Conservation (phyloP, 768 basidiomycete genomes). For the Lyophyllum shimeji region DNA sequence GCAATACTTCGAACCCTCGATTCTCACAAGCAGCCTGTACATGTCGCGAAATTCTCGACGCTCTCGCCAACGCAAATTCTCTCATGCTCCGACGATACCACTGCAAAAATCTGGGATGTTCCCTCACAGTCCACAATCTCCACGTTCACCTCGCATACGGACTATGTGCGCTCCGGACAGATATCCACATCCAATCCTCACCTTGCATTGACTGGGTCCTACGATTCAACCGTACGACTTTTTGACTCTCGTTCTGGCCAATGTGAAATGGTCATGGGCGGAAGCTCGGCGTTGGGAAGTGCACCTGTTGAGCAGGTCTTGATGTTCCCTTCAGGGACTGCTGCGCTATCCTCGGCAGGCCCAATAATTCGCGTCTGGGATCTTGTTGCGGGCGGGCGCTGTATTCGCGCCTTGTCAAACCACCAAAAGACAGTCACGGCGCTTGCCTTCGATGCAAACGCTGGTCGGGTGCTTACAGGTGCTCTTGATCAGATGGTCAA, state of each 20-base stretch:
- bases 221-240: slow-evolving; percentile 87
- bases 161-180: slow-evolving; percentile 94
- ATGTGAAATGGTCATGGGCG: slow-evolving; percentile 83
- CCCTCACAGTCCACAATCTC: slow-evolving; percentile 79
- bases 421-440: slow-evolving; percentile 98
- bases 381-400: slow-evolving; percentile 85
- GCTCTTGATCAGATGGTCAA: slow-evolving; percentile 98
- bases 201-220: slow-evolving; percentile 89
- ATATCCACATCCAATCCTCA: slow-evolving; percentile 82
- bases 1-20: slow-evolving; percentile 92
- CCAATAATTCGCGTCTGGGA: slow-evolving; percentile 96
- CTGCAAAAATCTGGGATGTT: slow-evolving; percentile 92
- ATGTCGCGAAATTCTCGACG: slow-evolving; percentile 90
- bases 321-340: slow-evolving; percentile 87
- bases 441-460: slow-evolving; percentile 74
- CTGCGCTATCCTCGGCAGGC: slow-evolving; percentile 84
- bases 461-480: slow-evolving; percentile 82
- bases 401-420: slow-evolving; percentile 89
- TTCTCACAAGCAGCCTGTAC: slow-evolving; percentile 94
- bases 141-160: slow-evolving; percentile 85
- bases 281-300: slow-evolving; percentile 33
- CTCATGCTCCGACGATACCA: slow-evolving; percentile 95
- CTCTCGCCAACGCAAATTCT: slow-evolving; percentile 80
- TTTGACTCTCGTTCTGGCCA: slow-evolving; percentile 84
- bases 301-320: slow-evolving; percentile 90